Evolutionary conservation across 345 rosid species (phyloP), one percentile per base, ranked within the genome.

Genomic region (Melastoma malabathricum): DNA sequence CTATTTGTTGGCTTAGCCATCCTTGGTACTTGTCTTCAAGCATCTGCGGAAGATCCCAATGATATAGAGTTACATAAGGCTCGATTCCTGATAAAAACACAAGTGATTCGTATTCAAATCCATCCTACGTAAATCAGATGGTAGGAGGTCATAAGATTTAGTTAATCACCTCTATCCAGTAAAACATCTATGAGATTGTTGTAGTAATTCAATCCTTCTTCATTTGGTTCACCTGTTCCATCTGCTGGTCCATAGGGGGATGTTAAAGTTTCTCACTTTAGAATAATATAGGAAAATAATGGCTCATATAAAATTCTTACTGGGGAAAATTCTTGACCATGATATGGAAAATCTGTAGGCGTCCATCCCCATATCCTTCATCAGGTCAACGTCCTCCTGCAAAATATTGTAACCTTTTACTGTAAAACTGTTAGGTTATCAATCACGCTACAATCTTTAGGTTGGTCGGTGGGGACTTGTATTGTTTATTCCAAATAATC

Each of bases 1-100:
- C 72, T 25, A 84, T 69, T 66, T 75, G 65, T 69, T 49, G 65
- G 64, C 72, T 80, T 45, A 86, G 53, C 96, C 92, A 90, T 72
- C 98, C 94, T 66, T 74, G 79, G 49, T 80, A 90, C 72, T 70
- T 72, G 51, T 90, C 92, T 68, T 90, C 84, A 44, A 90, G 92
- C 67, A 73, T 80, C 68, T 80, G 98, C 54, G 96, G 96, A 62
- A 86, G 94, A 71, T 90, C 98, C 94, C 92, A 90, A 67, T 90
- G 98, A 60, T 83, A 90, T n/a, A 90, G 74, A 51, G 98, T 86
- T 67, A 80, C 96, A 44, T 69, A 76, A 68, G 94, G 96, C 75
- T 80, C 59, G 71, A 90, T 90, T 74, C 94, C 84, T 83, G 75
- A 65, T 68, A 56, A 66, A 49, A 60, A 10, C 60, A 56, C 47